Conservation (phyloP, 2,329 filamentous ascomycete species). For the Dactylellina cionopaga region DNA sequence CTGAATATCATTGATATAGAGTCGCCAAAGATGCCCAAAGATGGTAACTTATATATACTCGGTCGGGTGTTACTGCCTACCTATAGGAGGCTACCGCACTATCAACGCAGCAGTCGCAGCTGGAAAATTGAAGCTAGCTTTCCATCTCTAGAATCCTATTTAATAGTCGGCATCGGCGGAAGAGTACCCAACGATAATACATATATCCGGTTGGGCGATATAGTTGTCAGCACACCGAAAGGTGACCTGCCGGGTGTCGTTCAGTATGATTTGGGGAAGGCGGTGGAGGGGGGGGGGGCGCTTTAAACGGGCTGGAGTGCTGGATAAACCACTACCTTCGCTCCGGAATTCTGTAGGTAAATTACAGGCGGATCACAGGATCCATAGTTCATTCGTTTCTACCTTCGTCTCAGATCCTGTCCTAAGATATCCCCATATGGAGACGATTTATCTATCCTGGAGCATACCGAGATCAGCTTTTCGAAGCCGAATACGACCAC, state of each 20-base stretch:
- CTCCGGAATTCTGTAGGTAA: no score
- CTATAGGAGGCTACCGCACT: background rate
- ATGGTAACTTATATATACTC: no score
- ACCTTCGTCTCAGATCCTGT: no score
- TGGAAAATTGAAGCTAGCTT: background rate
- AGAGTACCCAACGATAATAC: background rate
- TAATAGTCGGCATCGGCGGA: conserved; percentile 15
- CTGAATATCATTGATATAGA: no score
- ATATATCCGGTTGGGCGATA: conserved; percentile 23
- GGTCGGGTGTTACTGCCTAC: no score
- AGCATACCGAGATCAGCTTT: background rate
- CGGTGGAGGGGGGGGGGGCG: background rate
- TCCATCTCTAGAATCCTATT: background rate
- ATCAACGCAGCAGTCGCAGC: background rate
- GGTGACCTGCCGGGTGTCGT: background rate
- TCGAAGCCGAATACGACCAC: conserved; percentile 1
- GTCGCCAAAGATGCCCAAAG: no score
- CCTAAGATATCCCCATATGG: background rate
- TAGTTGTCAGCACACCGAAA: background rate
- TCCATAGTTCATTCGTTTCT: no score
- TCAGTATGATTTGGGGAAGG: conserved; percentile 18
- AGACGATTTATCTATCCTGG: conserved; percentile 1
- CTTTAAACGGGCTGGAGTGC: no score
- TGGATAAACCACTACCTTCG: no score
- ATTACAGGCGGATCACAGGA: no score